These are phyloP conservation scores for Boletus sp. DNA, from an alignment of 768 basidiomycete species.

Conservation along the genomic window DNA sequence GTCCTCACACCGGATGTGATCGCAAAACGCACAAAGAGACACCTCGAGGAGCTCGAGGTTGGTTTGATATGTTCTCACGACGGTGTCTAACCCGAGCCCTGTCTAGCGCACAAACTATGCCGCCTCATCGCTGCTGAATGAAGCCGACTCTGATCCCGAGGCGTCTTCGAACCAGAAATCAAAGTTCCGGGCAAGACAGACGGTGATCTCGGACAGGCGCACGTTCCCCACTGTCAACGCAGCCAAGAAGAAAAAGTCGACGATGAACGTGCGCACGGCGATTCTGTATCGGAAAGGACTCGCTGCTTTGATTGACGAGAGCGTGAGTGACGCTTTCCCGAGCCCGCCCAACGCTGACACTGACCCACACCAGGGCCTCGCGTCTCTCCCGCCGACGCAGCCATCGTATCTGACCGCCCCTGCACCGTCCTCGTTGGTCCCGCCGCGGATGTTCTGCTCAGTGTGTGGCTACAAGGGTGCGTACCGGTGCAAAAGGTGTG, in stretches of 20 bases:
- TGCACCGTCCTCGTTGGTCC: conserved; percentile 56
- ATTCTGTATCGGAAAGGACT: conserved; percentile 82
- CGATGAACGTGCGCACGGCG: conserved; percentile 75
- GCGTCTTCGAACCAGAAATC: conserved; percentile 23
- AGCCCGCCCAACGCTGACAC: conserved; percentile 1
- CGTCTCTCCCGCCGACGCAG: conserved; percentile 45
- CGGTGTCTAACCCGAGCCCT: conserved; percentile 1
- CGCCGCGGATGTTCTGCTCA: conserved; percentile 73
- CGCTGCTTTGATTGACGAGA: conserved; percentile 69
- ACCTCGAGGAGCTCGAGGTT: conserved; percentile 85
- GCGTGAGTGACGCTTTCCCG: conserved; percentile 46
- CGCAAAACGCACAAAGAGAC: conserved; percentile 70
- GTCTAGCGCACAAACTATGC: conserved; percentile 74
- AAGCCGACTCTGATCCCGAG: conserved; percentile 30
- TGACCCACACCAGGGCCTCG: conserved; percentile 47
- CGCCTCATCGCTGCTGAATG: conserved; percentile 38
- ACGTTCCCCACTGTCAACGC: conserved; percentile 32
- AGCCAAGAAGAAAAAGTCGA: conserved; percentile 68
- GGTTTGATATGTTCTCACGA: neutral
- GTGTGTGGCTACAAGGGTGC: conserved; percentile 83
- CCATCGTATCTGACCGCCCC: conserved; percentile 73
- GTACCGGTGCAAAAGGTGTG: conserved; percentile 77
- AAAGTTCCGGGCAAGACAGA: conserved; percentile 70
- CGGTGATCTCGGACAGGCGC: conserved; percentile 72
- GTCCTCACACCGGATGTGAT: conserved; percentile 61